Evolutionary conservation across 352 stramenopile genomes (phyloP).

Genomic region (Globisporangium viniferum): DNA sequence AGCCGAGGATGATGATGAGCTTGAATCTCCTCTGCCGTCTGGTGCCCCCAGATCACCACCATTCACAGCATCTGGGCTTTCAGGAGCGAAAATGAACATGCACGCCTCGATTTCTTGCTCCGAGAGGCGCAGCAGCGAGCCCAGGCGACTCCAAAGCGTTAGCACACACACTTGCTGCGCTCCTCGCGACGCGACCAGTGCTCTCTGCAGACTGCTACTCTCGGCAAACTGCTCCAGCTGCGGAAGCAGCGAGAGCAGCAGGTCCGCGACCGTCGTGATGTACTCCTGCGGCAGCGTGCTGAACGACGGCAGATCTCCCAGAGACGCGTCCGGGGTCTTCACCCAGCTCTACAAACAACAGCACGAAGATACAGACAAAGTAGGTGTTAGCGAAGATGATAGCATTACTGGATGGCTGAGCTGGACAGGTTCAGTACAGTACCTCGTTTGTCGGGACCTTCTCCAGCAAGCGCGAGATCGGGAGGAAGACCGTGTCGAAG

Average conservation of each 20-base stretch:
- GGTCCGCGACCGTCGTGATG: conserved; percentile 76
- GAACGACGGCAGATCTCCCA: conserved; percentile 69
- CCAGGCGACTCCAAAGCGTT: conserved; percentile 49
- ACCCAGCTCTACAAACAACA: conserved; percentile 37
- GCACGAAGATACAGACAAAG: background rate
- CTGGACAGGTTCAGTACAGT: background rate
- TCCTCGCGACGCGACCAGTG: conserved; percentile 48
- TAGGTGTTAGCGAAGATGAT: background rate
- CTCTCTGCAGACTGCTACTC: conserved; percentile 57
- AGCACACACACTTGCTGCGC: conserved; percentile 46
- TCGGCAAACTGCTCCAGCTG: conserved; percentile 81
- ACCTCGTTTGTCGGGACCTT: conserved; percentile 50
- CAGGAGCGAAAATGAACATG: conserved; percentile 37
- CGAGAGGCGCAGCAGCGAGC: conserved; percentile 40
- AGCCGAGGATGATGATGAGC: background rate
- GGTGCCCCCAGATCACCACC: conserved; percentile 9
- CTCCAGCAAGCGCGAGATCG: conserved; percentile 50
- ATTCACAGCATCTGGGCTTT: conserved; percentile 5
- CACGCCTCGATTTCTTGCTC: conserved; percentile 40
- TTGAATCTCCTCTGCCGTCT: conserved; percentile 13
- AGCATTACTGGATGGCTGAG: background rate
- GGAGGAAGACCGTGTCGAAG: conserved; percentile 68
- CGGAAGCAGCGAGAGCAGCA: conserved; percentile 73
- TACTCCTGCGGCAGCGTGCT: conserved; percentile 82
- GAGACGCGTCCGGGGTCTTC: conserved; percentile 36